Evolutionary conservation across 768 basidiomycete genomes (phyloP).

Genomic region (Psilocybe azurescens): DNA sequence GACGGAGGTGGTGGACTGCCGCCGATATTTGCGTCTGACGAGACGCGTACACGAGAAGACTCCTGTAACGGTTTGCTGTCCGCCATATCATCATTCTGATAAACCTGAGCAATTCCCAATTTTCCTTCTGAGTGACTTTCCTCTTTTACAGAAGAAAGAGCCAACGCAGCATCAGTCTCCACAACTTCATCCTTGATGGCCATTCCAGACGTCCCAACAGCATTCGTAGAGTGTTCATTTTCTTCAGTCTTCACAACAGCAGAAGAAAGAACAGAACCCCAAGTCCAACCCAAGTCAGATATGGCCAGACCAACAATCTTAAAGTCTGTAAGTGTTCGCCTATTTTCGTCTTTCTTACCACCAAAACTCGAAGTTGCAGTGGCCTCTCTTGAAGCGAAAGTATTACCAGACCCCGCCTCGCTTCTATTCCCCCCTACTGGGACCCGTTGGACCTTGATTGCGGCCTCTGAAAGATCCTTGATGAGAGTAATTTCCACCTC

Average conservation of each 20-base stretch:
- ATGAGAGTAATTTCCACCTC: constrained; percentile 41
- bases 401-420: constrained; percentile 44
- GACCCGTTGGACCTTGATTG: constrained; percentile 57
- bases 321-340: constrained; percentile 96
- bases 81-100: constrained; percentile 33
- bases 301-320: constrained; percentile 93
- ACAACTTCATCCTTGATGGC: constrained; percentile 38
- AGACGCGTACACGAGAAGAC: constrained; percentile 26
- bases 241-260: constrained; percentile 37
- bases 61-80: constrained; percentile 36
- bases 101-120: constrained; percentile 28
- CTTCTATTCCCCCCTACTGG: constrained; percentile 46
- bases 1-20: constrained; percentile 62
- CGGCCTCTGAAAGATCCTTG: constrained; percentile 63
- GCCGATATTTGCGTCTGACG: constrained; percentile 35
- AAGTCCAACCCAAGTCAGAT: constrained; percentile 82
- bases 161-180: constrained; percentile 31
- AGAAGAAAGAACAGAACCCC: constrained; percentile 66
- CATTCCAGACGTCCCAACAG: constrained; percentile 36
- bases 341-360: constrained; percentile 88
- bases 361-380: constrained; percentile 46
- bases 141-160: constrained; percentile 23
- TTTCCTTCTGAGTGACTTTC: constrained; percentile 33
- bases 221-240: constrained; percentile 29
- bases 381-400: constrained; percentile 57